Base-by-base conservation (phyloP, 805 yeast genomes). In the Zygosaccharomyces gambellarensis region DNA sequence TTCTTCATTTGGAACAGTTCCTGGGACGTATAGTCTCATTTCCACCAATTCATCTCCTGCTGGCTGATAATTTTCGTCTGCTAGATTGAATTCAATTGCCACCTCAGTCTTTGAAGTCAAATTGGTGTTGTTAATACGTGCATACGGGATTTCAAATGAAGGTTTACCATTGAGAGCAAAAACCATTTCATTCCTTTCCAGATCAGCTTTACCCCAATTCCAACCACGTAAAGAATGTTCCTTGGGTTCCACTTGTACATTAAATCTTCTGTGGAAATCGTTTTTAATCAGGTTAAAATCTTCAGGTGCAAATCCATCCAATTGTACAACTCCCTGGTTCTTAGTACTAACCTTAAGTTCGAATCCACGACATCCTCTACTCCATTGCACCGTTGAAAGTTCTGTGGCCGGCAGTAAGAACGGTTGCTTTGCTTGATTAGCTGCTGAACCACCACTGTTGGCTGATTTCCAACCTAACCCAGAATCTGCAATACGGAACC, bases 1-100 rank as follows among this genome's bases (percentile, higher is more conserved):
- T 53, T 32, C 49, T 5, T 70, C 74, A 19, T 68, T 74, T 34
- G 70, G 70, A 1, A 84, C 82, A 4, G 78, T 78, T n/a, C 97
- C 97, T 1, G 99, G 99, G 21, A 94, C 80, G 62, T 85, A 92
- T 63, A 94, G 85, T 58, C 97, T 78, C 82, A 94, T 80, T 68
- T 94, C 99, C 19, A 94, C 98, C 41, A 94, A 68, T 68, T 94
- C 98, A 67, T 94, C 99, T 43, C 99, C 99, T 1, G 95, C 87
- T 47, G 77, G 80, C 55, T 78, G 80, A 19, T 71, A 67, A 34
- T 75, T 79, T 21, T 74, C 76, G 49, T 79, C 77, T 46, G 78
- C 78, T 39, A 82, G 70, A 58, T 81, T 83, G 62, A 94, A 76
- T 67, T 94, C 99, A 36, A 94, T 75, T 5, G 97, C 90, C 28